phyloP scores from a whole-genome alignment of 1,284 basidiomycete species.

The Boletus nobilissimus region DNA sequence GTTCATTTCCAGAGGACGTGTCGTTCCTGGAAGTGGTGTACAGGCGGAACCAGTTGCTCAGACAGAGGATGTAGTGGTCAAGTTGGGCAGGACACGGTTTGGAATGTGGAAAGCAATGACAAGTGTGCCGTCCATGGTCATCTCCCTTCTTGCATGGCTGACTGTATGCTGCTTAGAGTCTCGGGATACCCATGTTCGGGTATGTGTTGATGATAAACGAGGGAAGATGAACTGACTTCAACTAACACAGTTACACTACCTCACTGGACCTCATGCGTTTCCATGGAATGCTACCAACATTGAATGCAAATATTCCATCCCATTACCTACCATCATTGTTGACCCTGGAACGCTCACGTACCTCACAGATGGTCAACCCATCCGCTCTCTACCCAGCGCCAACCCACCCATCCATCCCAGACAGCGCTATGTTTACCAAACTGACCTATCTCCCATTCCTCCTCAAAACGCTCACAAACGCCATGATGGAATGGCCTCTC shows the following conservation, averaged over 20 bases:
- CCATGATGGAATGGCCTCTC: constrained; percentile 87
- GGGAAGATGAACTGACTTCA: constrained; percentile 13
- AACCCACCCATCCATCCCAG: constrained; percentile 52
- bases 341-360: constrained; percentile 47
- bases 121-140: constrained; percentile 53
- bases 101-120: constrained; percentile 91
- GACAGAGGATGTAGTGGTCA: constrained; percentile 61
- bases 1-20: constrained; percentile 53
- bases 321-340: constrained; percentile 58
- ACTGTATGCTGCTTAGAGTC: constrained; percentile 58
- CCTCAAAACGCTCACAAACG: constrained; percentile 84
- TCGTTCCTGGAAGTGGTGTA: not conserved
- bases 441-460: constrained; percentile 89
- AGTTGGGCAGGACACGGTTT: constrained; percentile 81
- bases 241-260: constrained; percentile 71
- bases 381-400: constrained; percentile 58
- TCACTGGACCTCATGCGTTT: constrained; percentile 86
- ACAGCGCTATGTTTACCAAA: constrained; percentile 64
- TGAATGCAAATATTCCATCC: constrained; percentile 78
- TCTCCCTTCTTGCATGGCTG: not conserved
- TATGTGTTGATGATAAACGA: constrained; percentile 43
- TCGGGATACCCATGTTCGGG: constrained; percentile 86
- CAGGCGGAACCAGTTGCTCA: not conserved
- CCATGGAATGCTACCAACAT: constrained; percentile 72
- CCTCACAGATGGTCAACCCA: constrained; percentile 59